Base-by-base conservation (phyloP, 2,329 filamentous ascomycete species). In the Nemania bipapillata region DNA sequence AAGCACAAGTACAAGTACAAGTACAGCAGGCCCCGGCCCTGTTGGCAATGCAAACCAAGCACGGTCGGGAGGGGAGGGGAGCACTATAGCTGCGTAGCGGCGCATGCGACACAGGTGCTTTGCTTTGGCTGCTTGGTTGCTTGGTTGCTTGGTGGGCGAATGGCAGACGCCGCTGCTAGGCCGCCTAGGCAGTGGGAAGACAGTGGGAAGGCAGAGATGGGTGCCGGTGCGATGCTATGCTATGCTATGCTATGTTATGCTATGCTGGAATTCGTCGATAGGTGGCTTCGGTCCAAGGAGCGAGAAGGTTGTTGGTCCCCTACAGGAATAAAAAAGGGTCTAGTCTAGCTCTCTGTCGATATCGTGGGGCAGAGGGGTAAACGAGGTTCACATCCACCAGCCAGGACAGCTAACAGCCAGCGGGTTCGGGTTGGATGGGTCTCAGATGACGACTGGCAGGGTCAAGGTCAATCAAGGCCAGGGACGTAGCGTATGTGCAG, bases 351-450 rank as follows among this genome's bases (percentile, higher is more conserved):
- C 30, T n/a, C n/a, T 15, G 59, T 59, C 55, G 66, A 24, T 63
- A 68, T 69, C 69, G 67, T 71, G 67, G 69, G 69, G 69, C 60
- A 59, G 63, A 64, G 57, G 62, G 63, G 50, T 52, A 58, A 55
- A 24, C n/a, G n/a, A 40, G 50, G 50, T 28, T 56, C 28, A 35
- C 22, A 11, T 47, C 42, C 52, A 40, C 58, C 54, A 52, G 35
- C 42, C n/a, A 50, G 30, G n/a, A 53, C 42, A 59, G 32, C 52
- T 45, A 53, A 37, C 47, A 37, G 62, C n/a, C n/a, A n/a, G n/a
- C n/a, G n/a, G n/a, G n/a, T n/a, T n/a, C 50, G 32, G 52, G 42
- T 28, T 54, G 56, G 59, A 65, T 63, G 61, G 62, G 65, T 26
- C 64, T 47, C 58, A 53, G 65, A 56, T 42, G 65, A 42, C 37